These are phyloP conservation scores for Danielozyma ontarioensis DNA, from an alignment of 805 yeast species.

Conservation along the genomic window DNA sequence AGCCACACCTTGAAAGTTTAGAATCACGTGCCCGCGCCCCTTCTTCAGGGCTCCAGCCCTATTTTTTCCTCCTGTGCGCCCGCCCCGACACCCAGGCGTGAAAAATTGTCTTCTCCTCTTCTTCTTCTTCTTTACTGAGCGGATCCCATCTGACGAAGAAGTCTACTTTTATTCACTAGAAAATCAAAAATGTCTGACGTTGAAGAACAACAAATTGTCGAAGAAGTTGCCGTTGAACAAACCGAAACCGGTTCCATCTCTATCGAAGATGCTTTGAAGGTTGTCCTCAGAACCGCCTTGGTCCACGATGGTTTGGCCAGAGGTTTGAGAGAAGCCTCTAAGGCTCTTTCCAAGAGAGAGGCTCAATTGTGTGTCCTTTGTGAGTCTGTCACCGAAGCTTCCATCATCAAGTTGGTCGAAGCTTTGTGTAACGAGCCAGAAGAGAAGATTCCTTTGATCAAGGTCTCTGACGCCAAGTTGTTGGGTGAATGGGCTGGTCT, in stretches of 20 bases:
- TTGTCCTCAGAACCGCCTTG: conserved; percentile 95
- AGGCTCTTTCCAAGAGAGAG: conserved; percentile 96
- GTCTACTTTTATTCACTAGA: conserved; percentile 51
- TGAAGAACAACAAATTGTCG: conserved; percentile 83
- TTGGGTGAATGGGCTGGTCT: conserved; percentile 99
- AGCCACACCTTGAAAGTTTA: neutral
- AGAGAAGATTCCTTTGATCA: conserved; percentile 94
- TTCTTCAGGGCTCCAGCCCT: conserved; percentile 15
- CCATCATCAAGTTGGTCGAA: conserved; percentile 95
- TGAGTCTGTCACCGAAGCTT: conserved; percentile 97
- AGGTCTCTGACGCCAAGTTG: conserved; percentile 99
- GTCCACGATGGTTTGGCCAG: conserved; percentile 99
- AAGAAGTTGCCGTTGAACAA: conserved; percentile 78
- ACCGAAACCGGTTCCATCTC: conserved; percentile 86
- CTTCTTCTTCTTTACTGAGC: conserved; percentile 22
- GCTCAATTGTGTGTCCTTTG: conserved; percentile 97
- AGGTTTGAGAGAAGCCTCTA: conserved; percentile 99
- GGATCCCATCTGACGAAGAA: conserved; percentile 63
- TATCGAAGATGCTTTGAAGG: conserved; percentile 97
- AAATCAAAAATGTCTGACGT: conserved; percentile 80
- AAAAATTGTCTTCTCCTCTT: conserved; percentile 2
- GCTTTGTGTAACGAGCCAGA: conserved; percentile 98
- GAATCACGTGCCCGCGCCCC: conserved; percentile 1
- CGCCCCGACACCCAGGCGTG: conserved; percentile 1
- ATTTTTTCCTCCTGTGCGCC: neutral